These are phyloP conservation scores for Flaveria robusta DNA, from an alignment of 129 eudicot species.

Conservation along the genomic window DNA sequence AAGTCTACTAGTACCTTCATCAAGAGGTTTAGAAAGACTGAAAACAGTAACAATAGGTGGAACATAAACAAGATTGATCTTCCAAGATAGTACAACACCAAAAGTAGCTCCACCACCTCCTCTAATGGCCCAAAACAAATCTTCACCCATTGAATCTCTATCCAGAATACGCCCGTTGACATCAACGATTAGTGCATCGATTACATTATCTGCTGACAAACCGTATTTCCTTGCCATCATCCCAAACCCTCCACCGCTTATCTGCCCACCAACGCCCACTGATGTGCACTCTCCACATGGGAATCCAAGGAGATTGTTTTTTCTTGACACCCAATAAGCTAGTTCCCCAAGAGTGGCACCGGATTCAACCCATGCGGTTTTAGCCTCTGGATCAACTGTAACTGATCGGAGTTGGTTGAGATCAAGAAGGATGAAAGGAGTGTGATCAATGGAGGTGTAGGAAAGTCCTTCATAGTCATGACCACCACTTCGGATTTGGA, in stretches of 20 bases:
- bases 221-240: constrained; percentile 8
- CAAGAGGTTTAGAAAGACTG: not conserved
- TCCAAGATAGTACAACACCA: too few species aligned
- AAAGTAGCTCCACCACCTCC: too few species aligned
- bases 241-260: constrained; percentile 1
- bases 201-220: not conserved
- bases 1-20: not conserved
- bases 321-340: not conserved
- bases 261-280: constrained; percentile 1
- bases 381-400: not conserved
- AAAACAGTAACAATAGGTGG: not conserved
- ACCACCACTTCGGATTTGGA: constrained; percentile 5
- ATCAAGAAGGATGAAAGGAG: not conserved
- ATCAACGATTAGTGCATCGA: constrained; percentile 4
- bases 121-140: constrained; percentile 20
- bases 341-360: constrained; percentile 11
- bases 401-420: not conserved
- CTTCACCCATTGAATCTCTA: constrained; percentile 10
- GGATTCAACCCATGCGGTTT: constrained; percentile 10
- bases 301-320: constrained; percentile 7
- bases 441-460: constrained; percentile 7
- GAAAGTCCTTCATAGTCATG: constrained; percentile 16
- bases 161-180: not conserved
- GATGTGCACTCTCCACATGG: constrained; percentile 8
- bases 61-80: constrained; percentile 1